phyloP scores from a whole-genome alignment of 2,329 filamentous ascomycete genomes.

The Epichloe glyceriae region DNA sequence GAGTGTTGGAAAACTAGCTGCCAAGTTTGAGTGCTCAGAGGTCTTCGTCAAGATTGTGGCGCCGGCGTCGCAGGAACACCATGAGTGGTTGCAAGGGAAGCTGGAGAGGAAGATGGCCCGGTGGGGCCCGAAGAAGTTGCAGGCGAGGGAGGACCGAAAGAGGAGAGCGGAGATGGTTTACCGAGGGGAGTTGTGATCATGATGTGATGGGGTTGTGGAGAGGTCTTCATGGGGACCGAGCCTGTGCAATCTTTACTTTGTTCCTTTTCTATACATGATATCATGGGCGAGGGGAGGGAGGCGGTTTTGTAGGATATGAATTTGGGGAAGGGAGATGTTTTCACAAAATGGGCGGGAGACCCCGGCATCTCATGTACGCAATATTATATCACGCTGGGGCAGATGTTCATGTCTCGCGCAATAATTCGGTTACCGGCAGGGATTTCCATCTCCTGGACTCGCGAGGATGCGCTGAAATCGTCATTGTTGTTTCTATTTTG shows the following conservation, averaged over 20 bases:
- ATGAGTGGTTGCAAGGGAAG: slow-evolving; percentile 29
- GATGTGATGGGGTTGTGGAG: not conserved
- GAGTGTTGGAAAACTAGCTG: slow-evolving; percentile 39
- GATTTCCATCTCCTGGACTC: not conserved
- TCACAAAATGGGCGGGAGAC: not conserved
- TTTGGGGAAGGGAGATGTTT: not conserved
- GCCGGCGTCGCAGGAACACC: slow-evolving; percentile 34
- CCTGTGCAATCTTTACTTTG: not conserved
- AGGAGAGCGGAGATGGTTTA: slow-evolving; percentile 41
- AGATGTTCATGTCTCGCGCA: not conserved
- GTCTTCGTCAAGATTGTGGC: slow-evolving; percentile 47
- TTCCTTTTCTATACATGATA: not conserved
- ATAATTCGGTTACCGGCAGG: not conserved
- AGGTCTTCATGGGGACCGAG: not conserved
- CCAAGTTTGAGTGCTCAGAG: slow-evolving; percentile 41
- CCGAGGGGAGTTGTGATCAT: slow-evolving; percentile 33
- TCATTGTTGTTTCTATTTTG: not conserved
- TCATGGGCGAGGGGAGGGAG: not conserved
- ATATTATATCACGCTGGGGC: not conserved
- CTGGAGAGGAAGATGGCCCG: slow-evolving; percentile 35
- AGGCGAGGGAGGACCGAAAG: slow-evolving; percentile 41
- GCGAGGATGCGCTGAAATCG: not conserved
- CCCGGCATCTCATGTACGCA: slow-evolving; percentile 2
- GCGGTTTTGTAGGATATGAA: slow-evolving; percentile 2
- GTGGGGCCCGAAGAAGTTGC: slow-evolving; percentile 43